Base-by-base conservation (phyloP, 257 asterid species). In the Datura wrightii region DNA sequence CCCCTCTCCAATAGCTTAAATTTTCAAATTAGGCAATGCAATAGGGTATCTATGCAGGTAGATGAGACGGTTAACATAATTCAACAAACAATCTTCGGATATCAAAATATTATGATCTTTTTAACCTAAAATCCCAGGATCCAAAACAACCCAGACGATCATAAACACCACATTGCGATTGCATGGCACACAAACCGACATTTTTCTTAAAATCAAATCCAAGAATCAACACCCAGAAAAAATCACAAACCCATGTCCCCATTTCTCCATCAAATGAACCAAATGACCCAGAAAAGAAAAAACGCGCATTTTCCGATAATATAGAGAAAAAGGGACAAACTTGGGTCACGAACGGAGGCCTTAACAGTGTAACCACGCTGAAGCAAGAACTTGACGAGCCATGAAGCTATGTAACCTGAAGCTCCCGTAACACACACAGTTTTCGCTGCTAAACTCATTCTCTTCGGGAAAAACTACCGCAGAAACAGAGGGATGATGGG, bases 381-480 rank as follows among this genome's bases (percentile, higher is more conserved):
- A 36, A 92, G 94, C 87, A 92, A 79, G 83, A 89, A 83, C 76
- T 93, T 93, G 85, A 93, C 94, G 4, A 93, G 86, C 96, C 96
- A 92, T 44, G 96, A 92, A 39, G 94, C 96, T 24, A 92, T 90
- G 88, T 88, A 92, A 13, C 96, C 96, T 1, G 96, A 92, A 24
- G 93, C 96, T 58, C 96, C 96, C 1, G 96, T 93, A 3, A 93
- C 96, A 58, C 94, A 91, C 18, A 91, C 96, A 0, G 91, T 90
- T 81, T 84, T 90, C 91, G 85, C 82, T 37, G 44, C 79, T 14
- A 82, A 2, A 72, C 85, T 78, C 63, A 50, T 78, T 52, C 82
- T 39, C 42, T 24, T 24, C 31, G 31, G 31, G 31, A 24, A 24
- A 24, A 24, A 24, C 31, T 24, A 24, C 31, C 31, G 31, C 31